These are phyloP conservation scores for Eugenia klotzschiana DNA, from an alignment of 441 rosid genomes.

Conservation along the genomic window DNA sequence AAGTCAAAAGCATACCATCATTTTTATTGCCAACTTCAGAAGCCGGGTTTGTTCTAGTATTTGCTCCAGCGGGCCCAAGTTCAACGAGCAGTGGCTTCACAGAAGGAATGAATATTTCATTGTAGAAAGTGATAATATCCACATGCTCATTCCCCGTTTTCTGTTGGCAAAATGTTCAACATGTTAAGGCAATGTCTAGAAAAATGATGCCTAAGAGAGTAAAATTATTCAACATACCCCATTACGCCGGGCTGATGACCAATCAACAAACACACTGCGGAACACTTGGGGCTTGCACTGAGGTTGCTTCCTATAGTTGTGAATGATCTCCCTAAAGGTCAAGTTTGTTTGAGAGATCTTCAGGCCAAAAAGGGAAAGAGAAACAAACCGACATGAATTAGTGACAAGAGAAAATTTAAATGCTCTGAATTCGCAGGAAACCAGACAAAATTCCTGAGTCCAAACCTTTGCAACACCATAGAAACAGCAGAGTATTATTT, in stretches of 20 bases:
- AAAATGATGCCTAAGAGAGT: neutral
- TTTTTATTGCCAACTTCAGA: slow-evolving; percentile 43
- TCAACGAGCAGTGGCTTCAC: slow-evolving; percentile 76
- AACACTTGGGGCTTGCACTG: slow-evolving; percentile 90
- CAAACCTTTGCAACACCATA: slow-evolving; percentile 87
- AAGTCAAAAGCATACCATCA: slow-evolving; percentile 33
- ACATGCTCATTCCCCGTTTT: slow-evolving; percentile 73
- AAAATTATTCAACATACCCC: slow-evolving; percentile 31
- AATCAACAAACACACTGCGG: slow-evolving; percentile 72
- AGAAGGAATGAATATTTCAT: slow-evolving; percentile 68
- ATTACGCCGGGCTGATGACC: slow-evolving; percentile 39
- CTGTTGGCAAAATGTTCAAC: slow-evolving; percentile 30
- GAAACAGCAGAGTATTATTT: slow-evolving; percentile 93
- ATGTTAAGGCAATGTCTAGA: slow-evolving; percentile 9
- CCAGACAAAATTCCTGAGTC: slow-evolving; percentile 1
- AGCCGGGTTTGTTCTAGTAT: slow-evolving; percentile 16
- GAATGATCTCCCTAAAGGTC: slow-evolving; percentile 74
- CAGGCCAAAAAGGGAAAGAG: neutral
- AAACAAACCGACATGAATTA: neutral
- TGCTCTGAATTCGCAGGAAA: slow-evolving; percentile 2
- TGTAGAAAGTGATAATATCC: slow-evolving; percentile 83
- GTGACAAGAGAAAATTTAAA: slow-evolving; percentile 4
- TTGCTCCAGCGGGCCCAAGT: slow-evolving; percentile 50
- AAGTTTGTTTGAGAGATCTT: slow-evolving; percentile 76
- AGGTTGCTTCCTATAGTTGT: slow-evolving; percentile 91